Percentiles rank a stretch among this genome's conserved stretches.
Evolutionary conservation across 495 filamentous ascomycete genomes (phyloP).

Genomic region (Aspergillus sclerotioniger): DNA sequence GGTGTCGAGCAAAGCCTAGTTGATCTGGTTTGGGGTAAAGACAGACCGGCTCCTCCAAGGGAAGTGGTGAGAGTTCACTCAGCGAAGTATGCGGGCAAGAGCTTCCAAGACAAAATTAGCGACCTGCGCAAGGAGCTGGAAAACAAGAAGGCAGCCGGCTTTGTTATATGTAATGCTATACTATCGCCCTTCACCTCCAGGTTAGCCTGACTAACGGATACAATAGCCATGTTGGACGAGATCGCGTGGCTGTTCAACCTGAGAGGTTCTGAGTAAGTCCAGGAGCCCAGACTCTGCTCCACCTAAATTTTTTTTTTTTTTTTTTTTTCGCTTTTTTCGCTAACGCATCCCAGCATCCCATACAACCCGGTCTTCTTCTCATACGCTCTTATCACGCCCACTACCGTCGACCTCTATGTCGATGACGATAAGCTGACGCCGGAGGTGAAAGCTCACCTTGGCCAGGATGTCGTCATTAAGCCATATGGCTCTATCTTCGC

Average conservation of each 20-base stretch:
- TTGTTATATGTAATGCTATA: slow-evolving; percentile 68
- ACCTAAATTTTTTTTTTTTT: too few relatives aligned
- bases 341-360: slow-evolving; percentile 62
- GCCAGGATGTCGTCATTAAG: slow-evolving; percentile 68
- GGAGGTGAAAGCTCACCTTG: slow-evolving; percentile 69
- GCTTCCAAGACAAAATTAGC: slow-evolving; percentile 76
- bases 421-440: slow-evolving; percentile 72
- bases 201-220: slow-evolving; percentile 20
- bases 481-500: slow-evolving; percentile 84
- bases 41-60: slow-evolving; percentile 70
- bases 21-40: slow-evolving; percentile 79
- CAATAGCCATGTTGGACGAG: slow-evolving; percentile 82
- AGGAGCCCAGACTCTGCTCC: not conserved
- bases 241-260: slow-evolving; percentile 98
- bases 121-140: slow-evolving; percentile 89
- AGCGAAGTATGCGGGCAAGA: slow-evolving; percentile 77
- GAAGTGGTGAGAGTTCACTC: slow-evolving; percentile 71
- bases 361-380: slow-evolving; percentile 99
- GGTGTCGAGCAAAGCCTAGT: slow-evolving; percentile 78
- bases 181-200: not conserved
- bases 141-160: slow-evolving; percentile 83
- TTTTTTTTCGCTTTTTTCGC: not conserved
- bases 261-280: slow-evolving; percentile 78
- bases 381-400: slow-evolving; percentile 85
- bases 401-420: slow-evolving; percentile 79